phyloP scores from a whole-genome alignment of 768 basidiomycete species.

The Russula dissimulans region DNA sequence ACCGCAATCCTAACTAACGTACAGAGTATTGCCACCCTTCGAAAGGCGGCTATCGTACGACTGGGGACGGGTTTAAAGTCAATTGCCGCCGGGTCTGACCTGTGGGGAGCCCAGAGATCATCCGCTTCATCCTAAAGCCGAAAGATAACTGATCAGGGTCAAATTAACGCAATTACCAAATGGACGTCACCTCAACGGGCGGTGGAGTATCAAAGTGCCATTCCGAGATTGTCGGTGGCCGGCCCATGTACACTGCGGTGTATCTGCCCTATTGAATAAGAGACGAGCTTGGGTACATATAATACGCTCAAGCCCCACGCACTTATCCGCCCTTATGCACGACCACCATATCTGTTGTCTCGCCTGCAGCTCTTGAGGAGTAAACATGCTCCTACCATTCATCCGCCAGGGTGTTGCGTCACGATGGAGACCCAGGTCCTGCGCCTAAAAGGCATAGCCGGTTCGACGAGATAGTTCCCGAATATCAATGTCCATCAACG shows the following conservation, averaged over 20 bases:
- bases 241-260: constrained; percentile 68
- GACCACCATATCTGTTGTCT: constrained; percentile 77
- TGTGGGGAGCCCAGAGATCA: constrained; percentile 40
- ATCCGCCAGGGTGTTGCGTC: constrained; percentile 68
- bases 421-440: constrained; percentile 74
- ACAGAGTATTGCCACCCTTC: constrained; percentile 52
- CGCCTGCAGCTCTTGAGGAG: constrained; percentile 51
- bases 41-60: constrained; percentile 45
- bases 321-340: constrained; percentile 66
- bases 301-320: constrained; percentile 18
- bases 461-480: constrained; percentile 3
- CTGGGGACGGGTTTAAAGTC: constrained; percentile 41
- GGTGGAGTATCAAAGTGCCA: constrained; percentile 56
- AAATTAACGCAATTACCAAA: background rate
- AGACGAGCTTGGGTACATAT: constrained; percentile 1
- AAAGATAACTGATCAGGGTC: background rate
- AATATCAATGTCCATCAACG: constrained; percentile 8
- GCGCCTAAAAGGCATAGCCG: constrained; percentile 39
- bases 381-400: constrained; percentile 51
- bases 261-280: constrained; percentile 34
- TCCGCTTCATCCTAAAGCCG: constrained; percentile 47
- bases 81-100: constrained; percentile 32
- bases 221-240: constrained; percentile 60
- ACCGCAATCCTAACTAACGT: constrained; percentile 22
- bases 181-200: constrained; percentile 37